Conservation (phyloP, 257 asterid genomes). For the Salvia miltiorrhiza region DNA sequence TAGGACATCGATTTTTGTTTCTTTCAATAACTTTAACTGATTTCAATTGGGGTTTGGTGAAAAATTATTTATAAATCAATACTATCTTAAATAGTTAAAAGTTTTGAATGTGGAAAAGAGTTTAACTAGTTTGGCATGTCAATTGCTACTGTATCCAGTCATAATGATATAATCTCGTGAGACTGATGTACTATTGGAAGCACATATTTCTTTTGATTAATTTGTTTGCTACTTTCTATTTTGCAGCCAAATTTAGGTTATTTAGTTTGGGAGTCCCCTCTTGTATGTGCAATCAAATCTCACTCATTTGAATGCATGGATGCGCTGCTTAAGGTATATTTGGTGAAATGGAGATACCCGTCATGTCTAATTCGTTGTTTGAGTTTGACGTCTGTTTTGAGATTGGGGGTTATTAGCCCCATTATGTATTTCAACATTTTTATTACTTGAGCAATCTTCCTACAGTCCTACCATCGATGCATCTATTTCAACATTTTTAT, state of each 20-base stretch:
- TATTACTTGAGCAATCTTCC: too few species aligned
- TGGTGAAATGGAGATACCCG: too few species aligned
- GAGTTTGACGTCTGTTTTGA: background rate
- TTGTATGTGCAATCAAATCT: slow-evolving; percentile 9
- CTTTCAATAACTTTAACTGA: background rate
- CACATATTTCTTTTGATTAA: too few species aligned
- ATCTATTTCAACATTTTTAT: too few species aligned
- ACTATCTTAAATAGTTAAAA: background rate
- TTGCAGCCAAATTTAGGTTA: slow-evolving; percentile 25
- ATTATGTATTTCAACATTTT: background rate
- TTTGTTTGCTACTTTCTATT: background rate
- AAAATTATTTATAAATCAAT: too few species aligned
- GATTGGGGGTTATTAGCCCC: background rate
- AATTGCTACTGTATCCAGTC: background rate
- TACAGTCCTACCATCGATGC: too few species aligned
- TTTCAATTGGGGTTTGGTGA: background rate
- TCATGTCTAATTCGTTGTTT: background rate
- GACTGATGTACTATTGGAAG: too few species aligned
- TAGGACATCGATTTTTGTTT: background rate
- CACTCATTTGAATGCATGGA: slow-evolving; percentile 17
- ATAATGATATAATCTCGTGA: too few species aligned
- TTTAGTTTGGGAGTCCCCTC: background rate
- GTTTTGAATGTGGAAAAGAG: background rate
- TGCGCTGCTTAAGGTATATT: slow-evolving; percentile 22
- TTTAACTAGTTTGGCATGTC: background rate